A percentile compares a stretch with the other conserved stretches of the same genome.
These are phyloP conservation scores for Fonsecaea multimorphosa DNA, from an alignment of 2,329 filamentous ascomycete genomes.

Conservation along the genomic window DNA sequence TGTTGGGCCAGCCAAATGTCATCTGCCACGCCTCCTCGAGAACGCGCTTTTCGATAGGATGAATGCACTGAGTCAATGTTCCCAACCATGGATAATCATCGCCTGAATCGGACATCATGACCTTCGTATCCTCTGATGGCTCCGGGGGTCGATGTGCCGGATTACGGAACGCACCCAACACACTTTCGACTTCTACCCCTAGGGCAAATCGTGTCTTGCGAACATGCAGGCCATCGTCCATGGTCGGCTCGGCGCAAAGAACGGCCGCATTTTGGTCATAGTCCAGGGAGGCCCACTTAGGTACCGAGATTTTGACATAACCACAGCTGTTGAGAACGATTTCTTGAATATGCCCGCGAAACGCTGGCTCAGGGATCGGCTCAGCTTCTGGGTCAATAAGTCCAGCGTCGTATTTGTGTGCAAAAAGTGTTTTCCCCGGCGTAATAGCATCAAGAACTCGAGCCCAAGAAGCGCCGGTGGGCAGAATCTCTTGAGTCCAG, in stretches of 20 bases:
- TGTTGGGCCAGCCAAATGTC: slow-evolving; percentile 40
- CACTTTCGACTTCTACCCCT: background rate
- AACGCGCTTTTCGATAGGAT: slow-evolving; percentile 40
- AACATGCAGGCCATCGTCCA: slow-evolving; percentile 29
- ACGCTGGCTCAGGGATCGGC: slow-evolving; percentile 28
- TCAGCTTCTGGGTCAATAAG: slow-evolving; percentile 31
- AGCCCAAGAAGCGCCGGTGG: slow-evolving; percentile 57
- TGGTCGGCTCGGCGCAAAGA: slow-evolving; percentile 9
- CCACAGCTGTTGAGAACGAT: slow-evolving; percentile 67
- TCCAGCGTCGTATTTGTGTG: slow-evolving; percentile 44
- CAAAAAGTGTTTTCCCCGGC: slow-evolving; percentile 52
- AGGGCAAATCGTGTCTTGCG: slow-evolving; percentile 23
- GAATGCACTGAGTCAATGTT: slow-evolving; percentile 41
- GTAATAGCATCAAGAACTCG: slow-evolving; percentile 58
- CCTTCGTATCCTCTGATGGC: background rate
- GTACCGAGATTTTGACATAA: slow-evolving; percentile 53
- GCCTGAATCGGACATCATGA: background rate
- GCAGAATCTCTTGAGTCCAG: slow-evolving; percentile 46
- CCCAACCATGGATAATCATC: slow-evolving; percentile 37
- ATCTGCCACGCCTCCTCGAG: slow-evolving; percentile 41
- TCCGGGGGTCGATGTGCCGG: background rate
- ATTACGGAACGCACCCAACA: background rate
- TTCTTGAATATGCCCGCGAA: slow-evolving; percentile 46
- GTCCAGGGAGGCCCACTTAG: slow-evolving; percentile 38
- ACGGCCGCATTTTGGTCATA: slow-evolving; percentile 47